Evolutionary conservation across 441 rosid genomes (phyloP).

Genomic region (Isatis lusitanica): DNA sequence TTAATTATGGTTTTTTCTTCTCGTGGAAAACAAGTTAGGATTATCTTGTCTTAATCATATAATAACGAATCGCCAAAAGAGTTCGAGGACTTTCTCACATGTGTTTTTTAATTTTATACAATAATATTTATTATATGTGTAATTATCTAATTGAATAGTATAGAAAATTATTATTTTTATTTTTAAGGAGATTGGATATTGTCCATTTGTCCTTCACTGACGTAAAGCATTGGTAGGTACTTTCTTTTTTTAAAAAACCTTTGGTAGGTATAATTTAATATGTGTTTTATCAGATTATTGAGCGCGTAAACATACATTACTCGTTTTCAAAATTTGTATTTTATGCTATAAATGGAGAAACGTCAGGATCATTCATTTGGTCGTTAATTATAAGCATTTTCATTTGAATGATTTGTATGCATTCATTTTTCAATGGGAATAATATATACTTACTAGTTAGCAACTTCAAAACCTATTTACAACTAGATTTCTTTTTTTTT

Average conservation of each 20-base stretch:
- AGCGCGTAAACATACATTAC: neutral
- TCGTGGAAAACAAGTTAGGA: slow-evolving; percentile 8
- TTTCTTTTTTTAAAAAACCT: too few species aligned
- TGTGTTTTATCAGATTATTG: neutral
- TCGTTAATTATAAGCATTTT: neutral
- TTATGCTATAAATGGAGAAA: neutral
- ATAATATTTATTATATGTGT: neutral
- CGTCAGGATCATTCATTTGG: neutral
- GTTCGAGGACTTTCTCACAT: neutral
- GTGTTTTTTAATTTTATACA: neutral
- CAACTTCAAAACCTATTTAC: neutral
- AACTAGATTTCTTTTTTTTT: too few species aligned
- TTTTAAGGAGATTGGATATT: neutral
- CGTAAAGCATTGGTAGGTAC: neutral
- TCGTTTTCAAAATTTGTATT: neutral
- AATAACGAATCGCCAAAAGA: neutral
- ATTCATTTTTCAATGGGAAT: neutral
- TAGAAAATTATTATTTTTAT: neutral
- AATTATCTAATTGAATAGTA: neutral
- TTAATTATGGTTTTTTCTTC: neutral
- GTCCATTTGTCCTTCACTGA: neutral
- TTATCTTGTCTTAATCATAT: neutral
- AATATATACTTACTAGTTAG: too few species aligned
- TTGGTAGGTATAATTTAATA: neutral
- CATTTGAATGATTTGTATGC: neutral